Percentiles rank a stretch among this genome's conserved stretches.
phyloP scores from a whole-genome alignment of 768 basidiomycete species.

The Auricularia heimuer region DNA sequence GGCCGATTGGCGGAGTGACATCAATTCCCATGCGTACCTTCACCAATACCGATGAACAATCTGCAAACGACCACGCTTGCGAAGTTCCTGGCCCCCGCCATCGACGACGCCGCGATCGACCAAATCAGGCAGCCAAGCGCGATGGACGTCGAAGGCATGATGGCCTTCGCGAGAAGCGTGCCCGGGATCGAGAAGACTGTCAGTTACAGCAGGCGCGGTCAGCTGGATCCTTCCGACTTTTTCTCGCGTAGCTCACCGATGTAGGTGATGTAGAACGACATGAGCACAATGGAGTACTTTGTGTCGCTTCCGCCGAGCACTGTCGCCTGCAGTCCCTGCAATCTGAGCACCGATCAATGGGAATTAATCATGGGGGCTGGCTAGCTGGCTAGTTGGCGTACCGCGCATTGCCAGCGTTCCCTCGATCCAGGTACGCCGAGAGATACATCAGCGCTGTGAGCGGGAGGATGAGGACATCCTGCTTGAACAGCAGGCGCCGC shows the following conservation, averaged over 20 bases:
- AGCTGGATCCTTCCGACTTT: neutral
- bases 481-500: slow-evolving; percentile 6
- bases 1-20: neutral
- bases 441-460: slow-evolving; percentile 29
- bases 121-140: slow-evolving; percentile 26
- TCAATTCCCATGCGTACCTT: slow-evolving; percentile 9
- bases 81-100: slow-evolving; percentile 21
- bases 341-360: neutral
- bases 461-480: slow-evolving; percentile 25
- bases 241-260: slow-evolving; percentile 5
- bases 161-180: slow-evolving; percentile 23
- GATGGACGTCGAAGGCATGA: slow-evolving; percentile 26
- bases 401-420: slow-evolving; percentile 25
- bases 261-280: slow-evolving; percentile 26
- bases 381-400: neutral
- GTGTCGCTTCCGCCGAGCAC: slow-evolving; percentile 21
- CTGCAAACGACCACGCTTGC: slow-evolving; percentile 26
- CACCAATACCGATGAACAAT: slow-evolving; percentile 25
- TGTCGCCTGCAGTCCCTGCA: slow-evolving; percentile 22
- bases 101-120: slow-evolving; percentile 26
- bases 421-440: slow-evolving; percentile 30
- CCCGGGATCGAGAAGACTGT: slow-evolving; percentile 23
- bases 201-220: slow-evolving; percentile 3
- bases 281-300: slow-evolving; percentile 16
- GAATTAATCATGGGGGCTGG: neutral